Conservation (phyloP, 345 rosid genomes). For the Murraya paniculata region DNA sequence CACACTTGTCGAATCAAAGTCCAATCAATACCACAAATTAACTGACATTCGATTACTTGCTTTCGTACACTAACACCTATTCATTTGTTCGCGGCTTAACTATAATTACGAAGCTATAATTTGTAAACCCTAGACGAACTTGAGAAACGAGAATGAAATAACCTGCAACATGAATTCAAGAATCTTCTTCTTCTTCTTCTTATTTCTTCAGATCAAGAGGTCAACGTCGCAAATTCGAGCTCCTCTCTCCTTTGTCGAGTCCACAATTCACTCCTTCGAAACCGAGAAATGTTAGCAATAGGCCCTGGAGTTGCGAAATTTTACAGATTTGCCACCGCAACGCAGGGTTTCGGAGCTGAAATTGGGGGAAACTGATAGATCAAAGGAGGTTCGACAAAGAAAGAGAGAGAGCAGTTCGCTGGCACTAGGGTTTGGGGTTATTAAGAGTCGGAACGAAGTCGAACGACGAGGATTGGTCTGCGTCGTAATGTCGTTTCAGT, state of each 20-base stretch:
- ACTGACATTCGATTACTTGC: neutral
- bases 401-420: neutral
- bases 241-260: neutral
- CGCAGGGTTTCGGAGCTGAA: neutral
- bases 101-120: neutral
- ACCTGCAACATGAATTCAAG: neutral
- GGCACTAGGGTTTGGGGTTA: constrained; percentile 22
- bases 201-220: constrained; percentile 6
- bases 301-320: neutral
- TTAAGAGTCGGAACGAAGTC: neutral
- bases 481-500: constrained; percentile 12
- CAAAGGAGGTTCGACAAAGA: neutral
- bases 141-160: neutral
- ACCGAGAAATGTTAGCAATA: neutral
- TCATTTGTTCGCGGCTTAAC: neutral
- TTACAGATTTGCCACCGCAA: neutral
- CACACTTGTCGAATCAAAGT: neutral
- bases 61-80: neutral
- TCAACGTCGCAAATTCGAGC: neutral
- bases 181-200: neutral
- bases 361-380: constrained; percentile 7
- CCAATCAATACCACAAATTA: neutral
- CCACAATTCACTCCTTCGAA: neutral
- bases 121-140: neutral
- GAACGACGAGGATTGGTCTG: constrained; percentile 14